Percentiles rank a stretch among this genome's conserved stretches.
Evolutionary conservation across 2,329 filamentous ascomycete species (phyloP).

Genomic region (Fusarium setosum): DNA sequence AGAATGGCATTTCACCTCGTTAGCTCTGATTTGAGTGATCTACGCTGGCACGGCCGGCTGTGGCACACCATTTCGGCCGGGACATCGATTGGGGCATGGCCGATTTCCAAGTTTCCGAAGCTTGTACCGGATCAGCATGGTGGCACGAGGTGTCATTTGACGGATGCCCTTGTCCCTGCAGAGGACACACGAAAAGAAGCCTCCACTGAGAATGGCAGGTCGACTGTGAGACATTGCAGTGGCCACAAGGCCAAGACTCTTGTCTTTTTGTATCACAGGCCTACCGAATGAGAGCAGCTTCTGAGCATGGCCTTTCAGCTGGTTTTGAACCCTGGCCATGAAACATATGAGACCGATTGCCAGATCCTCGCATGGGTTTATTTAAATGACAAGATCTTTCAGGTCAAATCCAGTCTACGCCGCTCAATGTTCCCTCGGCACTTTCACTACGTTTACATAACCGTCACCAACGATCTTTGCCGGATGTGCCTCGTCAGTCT

Average conservation of each 20-base stretch:
- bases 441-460: not conserved
- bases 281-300: not conserved
- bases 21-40: not conserved
- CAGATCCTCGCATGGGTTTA: not conserved
- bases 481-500: not conserved
- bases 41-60: slow-evolving; percentile 10
- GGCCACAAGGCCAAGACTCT: not conserved
- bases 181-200: slow-evolving; percentile 9
- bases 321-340: not conserved
- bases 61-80: slow-evolving; percentile 36
- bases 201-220: slow-evolving; percentile 15
- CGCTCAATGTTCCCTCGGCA: not conserved
- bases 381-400: not conserved
- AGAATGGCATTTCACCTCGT: not conserved
- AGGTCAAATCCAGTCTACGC: not conserved
- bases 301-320: not conserved
- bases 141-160: slow-evolving; percentile 25
- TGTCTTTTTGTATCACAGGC: not conserved
- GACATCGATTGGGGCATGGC: slow-evolving; percentile 32
- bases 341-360: not conserved
- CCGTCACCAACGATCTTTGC: not conserved
- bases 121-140: slow-evolving; percentile 16
- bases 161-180: slow-evolving; percentile 33
- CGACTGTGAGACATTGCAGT: not conserved
- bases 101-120: slow-evolving; percentile 10